Evolutionary conservation across 345 rosid genomes (phyloP).

Genomic region (Pistacia integerrima): DNA sequence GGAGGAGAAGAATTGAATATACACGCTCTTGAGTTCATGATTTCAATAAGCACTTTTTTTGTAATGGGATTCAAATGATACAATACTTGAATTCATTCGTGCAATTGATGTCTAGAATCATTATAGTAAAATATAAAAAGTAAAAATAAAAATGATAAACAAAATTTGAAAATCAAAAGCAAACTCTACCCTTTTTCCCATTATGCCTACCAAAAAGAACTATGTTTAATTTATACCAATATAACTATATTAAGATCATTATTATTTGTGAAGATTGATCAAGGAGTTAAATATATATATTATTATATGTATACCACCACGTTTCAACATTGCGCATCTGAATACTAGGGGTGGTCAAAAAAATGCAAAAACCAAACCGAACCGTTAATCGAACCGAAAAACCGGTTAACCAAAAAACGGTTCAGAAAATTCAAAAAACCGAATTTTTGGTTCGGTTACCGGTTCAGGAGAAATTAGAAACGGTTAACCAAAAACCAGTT

Average conservation of each 20-base stretch:
- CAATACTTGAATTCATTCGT: slow-evolving; percentile 30
- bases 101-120: slow-evolving; percentile 21
- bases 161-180: background rate
- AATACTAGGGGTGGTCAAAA: too few relatives aligned
- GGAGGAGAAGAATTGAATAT: too few relatives aligned
- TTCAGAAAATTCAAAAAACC: too few relatives aligned
- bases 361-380: too few relatives aligned
- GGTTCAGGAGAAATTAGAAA: too few relatives aligned
- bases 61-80: slow-evolving; percentile 30
- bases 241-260: background rate
- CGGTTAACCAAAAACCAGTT: too few relatives aligned
- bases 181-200: background rate
- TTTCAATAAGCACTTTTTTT: slow-evolving; percentile 16
- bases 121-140: slow-evolving; percentile 11
- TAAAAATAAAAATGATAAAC: background rate
- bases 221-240: background rate
- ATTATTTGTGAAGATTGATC: background rate
- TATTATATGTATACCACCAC: too few relatives aligned
- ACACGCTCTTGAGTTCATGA: slow-evolving; percentile 7
- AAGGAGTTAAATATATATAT: background rate
- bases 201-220: background rate
- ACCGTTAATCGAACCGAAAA: too few relatives aligned
- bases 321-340: too few relatives aligned
- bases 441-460: too few relatives aligned
- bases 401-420: too few relatives aligned